Percentiles rank a stretch among this genome's conserved stretches.
Evolutionary conservation across 257 asterid species (phyloP).

Genomic region (Solanum corneliomulleri): DNA sequence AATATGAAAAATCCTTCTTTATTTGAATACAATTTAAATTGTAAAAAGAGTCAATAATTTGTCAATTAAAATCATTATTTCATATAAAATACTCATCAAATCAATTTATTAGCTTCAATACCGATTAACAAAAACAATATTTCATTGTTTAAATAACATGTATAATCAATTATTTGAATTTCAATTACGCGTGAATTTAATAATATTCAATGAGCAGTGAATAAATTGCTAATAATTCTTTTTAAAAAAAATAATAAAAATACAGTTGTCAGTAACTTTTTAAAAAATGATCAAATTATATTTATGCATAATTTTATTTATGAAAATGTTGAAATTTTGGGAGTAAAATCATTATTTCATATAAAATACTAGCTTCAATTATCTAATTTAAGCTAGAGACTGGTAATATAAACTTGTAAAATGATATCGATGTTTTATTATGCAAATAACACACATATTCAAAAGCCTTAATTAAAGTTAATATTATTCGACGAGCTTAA

Average conservation of each 20-base stretch:
- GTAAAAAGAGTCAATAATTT: neutral
- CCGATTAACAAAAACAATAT: neutral
- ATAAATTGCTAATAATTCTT: neutral
- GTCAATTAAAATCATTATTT: neutral
- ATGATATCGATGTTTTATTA: too few relatives aligned
- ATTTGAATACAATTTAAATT: neutral
- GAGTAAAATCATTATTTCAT: too few relatives aligned
- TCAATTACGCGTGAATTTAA: neutral
- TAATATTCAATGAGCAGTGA: neutral
- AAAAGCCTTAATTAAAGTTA: too few relatives aligned
- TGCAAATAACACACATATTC: too few relatives aligned
- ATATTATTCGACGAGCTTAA: too few relatives aligned
- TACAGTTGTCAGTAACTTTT: neutral
- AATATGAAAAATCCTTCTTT: neutral
- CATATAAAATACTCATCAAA: neutral
- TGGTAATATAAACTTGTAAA: too few relatives aligned
- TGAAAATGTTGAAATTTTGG: too few relatives aligned
- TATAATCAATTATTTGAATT: neutral
- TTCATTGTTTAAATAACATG: neutral
- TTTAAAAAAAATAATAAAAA: too few relatives aligned
- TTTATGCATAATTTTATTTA: neutral
- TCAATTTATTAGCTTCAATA: neutral
- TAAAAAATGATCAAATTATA: too few relatives aligned
- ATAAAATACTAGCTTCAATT: neutral
- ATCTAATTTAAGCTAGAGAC: neutral